A percentile compares a stretch with the other conserved stretches of the same genome.
Evolutionary conservation across 148 eudicot genomes (phyloP).

Genomic region (Rhododendron williamsianum): DNA sequence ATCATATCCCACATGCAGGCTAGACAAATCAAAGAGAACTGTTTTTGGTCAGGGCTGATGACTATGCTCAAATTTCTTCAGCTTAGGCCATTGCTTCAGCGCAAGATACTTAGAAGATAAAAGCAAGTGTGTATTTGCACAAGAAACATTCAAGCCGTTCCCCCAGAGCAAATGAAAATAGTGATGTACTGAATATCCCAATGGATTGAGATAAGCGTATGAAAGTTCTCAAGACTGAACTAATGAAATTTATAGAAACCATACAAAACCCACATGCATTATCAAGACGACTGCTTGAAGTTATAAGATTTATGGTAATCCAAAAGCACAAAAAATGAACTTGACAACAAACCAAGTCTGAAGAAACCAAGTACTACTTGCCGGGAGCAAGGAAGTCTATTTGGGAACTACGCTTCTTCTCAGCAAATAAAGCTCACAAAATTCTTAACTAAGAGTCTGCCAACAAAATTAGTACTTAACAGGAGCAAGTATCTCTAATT

Average conservation of each 20-base stretch:
- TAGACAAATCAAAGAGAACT: neutral
- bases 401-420: neutral
- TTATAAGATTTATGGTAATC: neutral
- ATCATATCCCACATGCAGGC: neutral
- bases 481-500: slow-evolving; percentile 30
- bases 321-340: neutral
- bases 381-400: neutral
- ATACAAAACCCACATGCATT: neutral
- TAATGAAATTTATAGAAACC: neutral
- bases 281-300: neutral
- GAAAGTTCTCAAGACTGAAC: neutral
- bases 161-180: neutral
- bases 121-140: neutral
- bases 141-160: neutral
- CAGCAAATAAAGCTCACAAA: neutral
- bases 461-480: slow-evolving; percentile 22
- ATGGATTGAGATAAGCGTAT: neutral
- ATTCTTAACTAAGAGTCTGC: neutral
- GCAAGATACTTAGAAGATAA: neutral
- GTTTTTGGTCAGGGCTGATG: neutral
- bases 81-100: neutral
- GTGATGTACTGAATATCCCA: neutral
- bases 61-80: neutral
- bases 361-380: neutral
- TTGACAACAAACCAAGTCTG: neutral